Evolutionary conservation across 176 grass and related monocot genomes (phyloP).

Genomic region (Bromus sterilis): DNA sequence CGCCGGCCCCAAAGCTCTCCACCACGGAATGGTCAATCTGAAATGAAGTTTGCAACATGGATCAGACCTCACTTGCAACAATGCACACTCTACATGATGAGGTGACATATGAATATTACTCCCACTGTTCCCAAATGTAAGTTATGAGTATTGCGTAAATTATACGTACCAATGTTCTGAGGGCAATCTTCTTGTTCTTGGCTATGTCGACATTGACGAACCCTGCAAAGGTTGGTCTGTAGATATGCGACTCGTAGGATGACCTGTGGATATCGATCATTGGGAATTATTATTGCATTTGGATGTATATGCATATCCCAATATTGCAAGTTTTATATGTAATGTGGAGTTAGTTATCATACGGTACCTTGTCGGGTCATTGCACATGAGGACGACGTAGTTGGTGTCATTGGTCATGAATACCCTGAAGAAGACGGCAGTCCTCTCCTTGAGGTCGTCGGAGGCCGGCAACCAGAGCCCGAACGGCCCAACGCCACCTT

Average conservation of each 20-base stretch:
- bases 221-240: neutral
- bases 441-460: constrained; percentile 24
- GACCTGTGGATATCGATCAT: neutral
- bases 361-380: constrained; percentile 29
- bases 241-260: neutral
- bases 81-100: no score
- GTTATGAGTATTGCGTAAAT: no score
- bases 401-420: constrained; percentile 29
- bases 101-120: no score
- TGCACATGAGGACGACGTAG: constrained; percentile 45
- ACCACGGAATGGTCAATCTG: neutral
- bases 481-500: constrained; percentile 46
- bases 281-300: neutral
- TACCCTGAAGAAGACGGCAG: constrained; percentile 44
- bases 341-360: neutral
- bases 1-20: neutral
- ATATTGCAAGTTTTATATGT: neutral
- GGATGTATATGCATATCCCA: neutral
- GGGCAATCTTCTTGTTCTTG: neutral
- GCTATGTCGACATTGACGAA: neutral
- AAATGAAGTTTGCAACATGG: neutral
- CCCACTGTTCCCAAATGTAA: no score
- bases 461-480: constrained; percentile 41
- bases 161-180: neutral
- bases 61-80: neutral